Base-by-base conservation (phyloP, 352 stramenopile species). In the Detonula confervacea region DNA sequence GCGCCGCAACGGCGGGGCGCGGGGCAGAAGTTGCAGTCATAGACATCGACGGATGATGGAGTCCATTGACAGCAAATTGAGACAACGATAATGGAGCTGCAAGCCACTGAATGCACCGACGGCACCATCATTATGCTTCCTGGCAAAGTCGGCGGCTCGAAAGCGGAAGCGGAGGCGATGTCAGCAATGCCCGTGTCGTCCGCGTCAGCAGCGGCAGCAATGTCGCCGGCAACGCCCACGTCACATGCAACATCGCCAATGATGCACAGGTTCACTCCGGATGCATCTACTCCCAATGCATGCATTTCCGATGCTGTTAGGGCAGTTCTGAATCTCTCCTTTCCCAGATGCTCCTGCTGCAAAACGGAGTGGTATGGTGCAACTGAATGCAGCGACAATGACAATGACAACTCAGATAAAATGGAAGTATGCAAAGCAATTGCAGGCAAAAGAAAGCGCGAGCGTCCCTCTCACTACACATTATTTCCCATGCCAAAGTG, bases 401-500 rank as follows among this genome's bases (percentile, higher is more conserved):
- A 33, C 33, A 6, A 18, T 6, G n/a, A 56, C 44, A 24, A 5
- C 3, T 49, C 18, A n/a, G 39, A 49, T 16, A 16, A 9, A 37
- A 29, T 22, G 51, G 16, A 59, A 39, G 4, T 25, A 1, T 22
- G 24, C 39, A n/a, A 9, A 5, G 20, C 1, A 22, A 46, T 37
- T 67, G 35, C 7, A 24, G 20, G 14, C 46, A 33, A 72, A 72
- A 62, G 49, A 2, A 72, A 63, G 12, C 54, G 54, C 14, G 16
- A 49, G 7, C 54, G 66, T 61, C 66, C 66, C 27, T 75, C 66
- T 16, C 54, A 75, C 8, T 29, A 42, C 42, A 18, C 44, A 6
- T 29, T 75, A 39, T 39, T 75, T 9, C 66, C 54, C 6, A 75
- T 75, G 66, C 66, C 66, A 29, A 35, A 47, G 27, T 75, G 66